Evolutionary conservation across 106 monocot genomes (phyloP), one percentile per base, ranked within the genome.

Genomic region (Acorus calamus): DNA sequence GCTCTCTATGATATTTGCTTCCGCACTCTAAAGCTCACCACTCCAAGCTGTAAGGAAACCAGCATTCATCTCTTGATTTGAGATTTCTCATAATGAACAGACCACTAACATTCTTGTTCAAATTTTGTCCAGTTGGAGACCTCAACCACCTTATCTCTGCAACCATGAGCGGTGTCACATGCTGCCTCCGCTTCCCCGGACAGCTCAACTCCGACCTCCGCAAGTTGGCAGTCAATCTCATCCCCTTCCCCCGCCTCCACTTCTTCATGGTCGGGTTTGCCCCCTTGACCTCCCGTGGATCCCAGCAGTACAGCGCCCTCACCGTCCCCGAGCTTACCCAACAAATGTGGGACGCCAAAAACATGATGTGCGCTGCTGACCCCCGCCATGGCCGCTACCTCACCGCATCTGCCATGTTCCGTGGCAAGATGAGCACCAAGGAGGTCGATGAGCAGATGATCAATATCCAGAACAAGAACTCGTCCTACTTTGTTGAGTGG

Each of bases 361-460:
- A 88, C 75, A 88, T 88, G 88, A 88, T 88, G 88, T 88, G 88
- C 0, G 88, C 88, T 4, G 84, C 88, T 5, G 84, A 88, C 42
- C 81, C 88, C 6, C 69, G 88, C 13, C 82, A 82, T 6, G 86
- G 86, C n/a, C 75, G 82, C 7, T 86, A 86, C 67, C 78, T 86
- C 42, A 89, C 88, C 2, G 88, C 84, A 3, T 89, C 84, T 0
- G 88, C 88, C 75, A 76, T 89, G 84, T 89, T 89, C 71, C 78
- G 89, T 10, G 89, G 89, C 4, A 83, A 80, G 74, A 87, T 87
- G 83, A 83, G 82, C 70, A 87, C 83, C 10, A 83, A 87, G 49
- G 86, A 88, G 53, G 88, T 88, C 3, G 88, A 88, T 6, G 84
- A 84, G 67, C 88, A 88, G 64, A 88, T 88, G 81, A 80, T 88